A percentile compares a stretch with the other conserved stretches of the same genome.
Conservation (phyloP, 208 protist species). For the Leishmania braziliensis region DNA sequence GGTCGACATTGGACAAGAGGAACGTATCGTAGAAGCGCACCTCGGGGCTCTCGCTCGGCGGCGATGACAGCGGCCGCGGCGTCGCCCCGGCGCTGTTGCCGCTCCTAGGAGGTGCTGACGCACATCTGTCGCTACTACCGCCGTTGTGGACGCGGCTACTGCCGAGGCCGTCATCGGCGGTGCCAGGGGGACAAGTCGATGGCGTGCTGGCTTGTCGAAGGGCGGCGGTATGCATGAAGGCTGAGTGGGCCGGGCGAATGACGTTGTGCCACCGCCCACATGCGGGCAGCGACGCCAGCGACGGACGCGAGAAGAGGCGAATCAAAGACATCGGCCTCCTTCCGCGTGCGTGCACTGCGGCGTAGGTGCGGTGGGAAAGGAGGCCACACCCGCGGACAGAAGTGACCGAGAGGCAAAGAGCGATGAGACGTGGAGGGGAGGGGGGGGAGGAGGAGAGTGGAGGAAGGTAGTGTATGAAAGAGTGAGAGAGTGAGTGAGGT, state of each 20-base stretch:
- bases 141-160: background rate
- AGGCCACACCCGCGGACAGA: background rate
- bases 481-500: no score
- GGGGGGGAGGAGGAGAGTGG: background rate
- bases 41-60: background rate
- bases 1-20: constrained; percentile 31
- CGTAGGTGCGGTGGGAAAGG: background rate
- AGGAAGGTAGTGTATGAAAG: background rate
- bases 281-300: background rate
- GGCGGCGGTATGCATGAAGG: background rate
- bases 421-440: background rate
- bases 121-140: background rate
- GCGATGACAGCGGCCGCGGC: background rate
- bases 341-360: background rate
- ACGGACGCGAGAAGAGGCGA: constrained; percentile 1
- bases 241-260: background rate
- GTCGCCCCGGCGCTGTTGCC: background rate
- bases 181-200: background rate
- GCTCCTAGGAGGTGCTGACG: background rate
- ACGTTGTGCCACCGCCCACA: background rate
- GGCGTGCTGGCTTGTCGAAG: background rate
- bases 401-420: background rate
- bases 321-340: background rate
- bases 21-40: constrained; percentile 36
- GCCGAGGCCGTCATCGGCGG: background rate